Conservation (phyloP, 352 stramenopile species). For the Globisporangium cederbergense region DNA sequence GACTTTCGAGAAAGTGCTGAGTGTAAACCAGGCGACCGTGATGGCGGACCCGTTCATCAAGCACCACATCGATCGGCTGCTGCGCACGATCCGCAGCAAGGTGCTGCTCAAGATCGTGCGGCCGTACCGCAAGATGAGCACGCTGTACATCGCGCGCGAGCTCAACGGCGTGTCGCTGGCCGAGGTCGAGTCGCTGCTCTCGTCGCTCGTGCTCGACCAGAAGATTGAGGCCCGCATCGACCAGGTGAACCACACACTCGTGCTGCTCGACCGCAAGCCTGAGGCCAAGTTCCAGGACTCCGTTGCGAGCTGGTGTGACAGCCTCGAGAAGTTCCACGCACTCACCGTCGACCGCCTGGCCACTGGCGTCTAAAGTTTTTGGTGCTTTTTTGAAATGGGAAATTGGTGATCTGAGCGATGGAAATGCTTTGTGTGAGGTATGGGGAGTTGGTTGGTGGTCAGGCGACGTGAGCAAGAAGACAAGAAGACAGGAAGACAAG, state of each 20-base stretch:
- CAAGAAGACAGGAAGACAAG: not conserved
- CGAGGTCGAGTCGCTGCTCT: constrained; percentile 92
- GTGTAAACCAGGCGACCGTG: constrained; percentile 80
- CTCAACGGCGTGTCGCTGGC: constrained; percentile 89
- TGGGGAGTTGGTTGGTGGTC: not conserved
- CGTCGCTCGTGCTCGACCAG: constrained; percentile 91
- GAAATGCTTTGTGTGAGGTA: not conserved
- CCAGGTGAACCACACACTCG: constrained; percentile 79
- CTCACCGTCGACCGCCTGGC: constrained; percentile 56
- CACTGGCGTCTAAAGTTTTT: constrained; percentile 31
- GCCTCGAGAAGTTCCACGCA: constrained; percentile 67
- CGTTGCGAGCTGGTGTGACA: constrained; percentile 60
- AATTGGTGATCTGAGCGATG: not conserved
- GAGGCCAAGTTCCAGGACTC: constrained; percentile 73
- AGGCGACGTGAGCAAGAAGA: constrained; percentile 1
- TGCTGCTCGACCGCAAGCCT: constrained; percentile 61
- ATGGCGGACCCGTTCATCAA: constrained; percentile 96
- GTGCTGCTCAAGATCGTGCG: constrained; percentile 93
- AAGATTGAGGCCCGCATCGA: constrained; percentile 92
- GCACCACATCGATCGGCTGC: constrained; percentile 92
- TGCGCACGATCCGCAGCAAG: constrained; percentile 94
- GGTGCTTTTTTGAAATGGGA: not conserved
- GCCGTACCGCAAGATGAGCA: constrained; percentile 92
- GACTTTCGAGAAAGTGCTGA: constrained; percentile 91
- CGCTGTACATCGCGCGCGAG: constrained; percentile 89